Evolutionary conservation across 179 eudicot genomes (phyloP), one percentile per base, ranked within the genome.

Genomic region (Amaranthus tricolor): DNA sequence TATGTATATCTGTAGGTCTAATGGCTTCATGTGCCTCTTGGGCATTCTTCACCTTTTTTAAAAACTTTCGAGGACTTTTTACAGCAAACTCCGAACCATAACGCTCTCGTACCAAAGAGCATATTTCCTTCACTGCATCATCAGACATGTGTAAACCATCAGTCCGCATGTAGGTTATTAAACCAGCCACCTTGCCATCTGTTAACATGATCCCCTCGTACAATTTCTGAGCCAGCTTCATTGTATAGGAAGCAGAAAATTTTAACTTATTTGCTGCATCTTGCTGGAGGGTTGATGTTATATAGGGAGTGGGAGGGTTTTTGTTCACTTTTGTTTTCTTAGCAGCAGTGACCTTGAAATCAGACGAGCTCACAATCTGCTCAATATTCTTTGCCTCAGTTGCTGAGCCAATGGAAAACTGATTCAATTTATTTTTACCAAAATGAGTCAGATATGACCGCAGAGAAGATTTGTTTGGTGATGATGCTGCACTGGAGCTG

Each of bases 1-100:
- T 87, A 21, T 82, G 68, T 66, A 95, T 84, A 84, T 89, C 86
- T 45, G 99, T 93, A 66, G 99, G 99, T 79, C 99, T 87, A 77
- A 95, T 91, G 73, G 99, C 99, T 82, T 93, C 99, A 77, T 95
- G 99, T 76, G 99, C 97, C 87, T 95, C 99, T 84, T 93, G 99
- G 60, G 97, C 95, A 80, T 95, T 95, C 81, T 93, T 95, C 68
- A 93, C 93, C 91, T 86, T 92, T 56, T 89, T 95, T 60, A 84
- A 90, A 84, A 80, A 89, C 62, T 88, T 95, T 63, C 91, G 93
- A 51, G 89, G 75, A 75, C 74, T 78, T 21, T 80, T 80, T 20
- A 92, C 64, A 74, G 85, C 89, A 85, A 80, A 89, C 51, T 72
- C 70, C 54, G 72, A 64, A 59, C 98, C 99, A 82, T 89, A 93